These are phyloP conservation scores for Fusarium tanahbumbuense DNA, from an alignment of 2,329 filamentous ascomycete species.

Conservation along the genomic window DNA sequence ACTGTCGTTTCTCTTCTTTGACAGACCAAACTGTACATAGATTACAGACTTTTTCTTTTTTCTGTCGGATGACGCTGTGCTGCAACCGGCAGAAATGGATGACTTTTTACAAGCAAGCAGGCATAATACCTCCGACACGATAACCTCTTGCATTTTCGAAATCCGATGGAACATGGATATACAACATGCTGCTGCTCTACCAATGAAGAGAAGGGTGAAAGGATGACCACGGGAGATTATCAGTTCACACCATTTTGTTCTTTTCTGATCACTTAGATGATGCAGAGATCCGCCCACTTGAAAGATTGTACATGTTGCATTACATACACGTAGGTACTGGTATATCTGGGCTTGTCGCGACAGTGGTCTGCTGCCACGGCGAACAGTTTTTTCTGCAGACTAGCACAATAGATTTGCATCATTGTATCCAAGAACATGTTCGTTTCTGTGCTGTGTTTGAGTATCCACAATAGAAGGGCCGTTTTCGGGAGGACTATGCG, in stretches of 20 bases:
- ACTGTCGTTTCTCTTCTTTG: slow-evolving; percentile 30
- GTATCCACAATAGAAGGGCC: slow-evolving; percentile 22
- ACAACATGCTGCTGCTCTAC: slow-evolving; percentile 3
- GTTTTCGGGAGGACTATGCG: slow-evolving; percentile 12
- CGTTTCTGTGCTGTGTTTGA: neutral
- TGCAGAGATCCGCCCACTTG: slow-evolving; percentile 19
- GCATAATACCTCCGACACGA: slow-evolving; percentile 26
- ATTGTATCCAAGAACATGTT: slow-evolving; percentile 4
- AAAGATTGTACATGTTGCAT: slow-evolving; percentile 22
- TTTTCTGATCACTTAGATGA: slow-evolving; percentile 16
- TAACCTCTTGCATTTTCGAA: slow-evolving; percentile 34
- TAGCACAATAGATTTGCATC: slow-evolving; percentile 34
- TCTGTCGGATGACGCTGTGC: slow-evolving; percentile 11
- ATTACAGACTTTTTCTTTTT: slow-evolving; percentile 14
- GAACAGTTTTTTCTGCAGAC: slow-evolving; percentile 22
- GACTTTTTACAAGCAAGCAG: slow-evolving; percentile 34
- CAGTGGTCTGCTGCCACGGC: slow-evolving; percentile 4
- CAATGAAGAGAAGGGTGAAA: slow-evolving; percentile 30
- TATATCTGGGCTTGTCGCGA: slow-evolving; percentile 18
- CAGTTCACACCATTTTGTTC: slow-evolving; percentile 15
- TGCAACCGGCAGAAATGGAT: slow-evolving; percentile 12
- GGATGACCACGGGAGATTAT: slow-evolving; percentile 27
- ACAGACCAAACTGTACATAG: slow-evolving; percentile 32
- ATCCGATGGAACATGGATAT: slow-evolving; percentile 24
- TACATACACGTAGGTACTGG: slow-evolving; percentile 12